Percentiles rank a stretch among this genome's conserved stretches.
Conservation (phyloP, 768 basidiomycete genomes). For the Cystofilobasidium bisporidii region DNA sequence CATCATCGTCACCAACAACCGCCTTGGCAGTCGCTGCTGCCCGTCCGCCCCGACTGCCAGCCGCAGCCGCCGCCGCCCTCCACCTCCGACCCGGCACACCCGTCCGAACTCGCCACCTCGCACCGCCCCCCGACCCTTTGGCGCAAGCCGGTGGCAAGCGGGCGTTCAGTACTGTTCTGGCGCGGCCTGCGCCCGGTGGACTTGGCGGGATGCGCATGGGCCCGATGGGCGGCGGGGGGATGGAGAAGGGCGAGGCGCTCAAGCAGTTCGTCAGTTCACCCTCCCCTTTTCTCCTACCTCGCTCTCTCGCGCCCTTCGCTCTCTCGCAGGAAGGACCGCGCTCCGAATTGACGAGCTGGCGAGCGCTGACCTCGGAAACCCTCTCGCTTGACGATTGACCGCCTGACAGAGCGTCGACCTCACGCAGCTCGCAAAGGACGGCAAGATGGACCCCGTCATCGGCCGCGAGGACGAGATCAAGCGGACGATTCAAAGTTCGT, state of each 20-base stretch:
- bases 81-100: not conserved
- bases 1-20: not conserved
- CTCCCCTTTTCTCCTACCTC: too few relatives aligned
- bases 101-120: not conserved
- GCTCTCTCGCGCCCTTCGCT: too few relatives aligned
- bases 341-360: too few relatives aligned
- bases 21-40: not conserved
- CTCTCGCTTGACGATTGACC: too few relatives aligned
- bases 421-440: slow-evolving; percentile 72
- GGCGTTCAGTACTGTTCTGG: not conserved
- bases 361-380: too few relatives aligned
- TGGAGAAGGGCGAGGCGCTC: slow-evolving; percentile 24
- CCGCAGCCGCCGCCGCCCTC: too few relatives aligned
- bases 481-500: slow-evolving; percentile 68
- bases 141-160: not conserved
- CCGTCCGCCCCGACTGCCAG: too few relatives aligned
- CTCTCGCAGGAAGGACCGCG: too few relatives aligned
- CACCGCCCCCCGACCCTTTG: not conserved
- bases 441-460: slow-evolving; percentile 83
- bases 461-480: slow-evolving; percentile 86
- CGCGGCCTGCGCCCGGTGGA: not conserved
- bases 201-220: slow-evolving; percentile 19
- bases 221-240: slow-evolving; percentile 18
- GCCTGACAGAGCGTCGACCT: slow-evolving; percentile 52
- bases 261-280: slow-evolving; percentile 25